Base-by-base conservation (phyloP, 2,329 filamentous ascomycete genomes). In the Aspergillus sp. region DNA sequence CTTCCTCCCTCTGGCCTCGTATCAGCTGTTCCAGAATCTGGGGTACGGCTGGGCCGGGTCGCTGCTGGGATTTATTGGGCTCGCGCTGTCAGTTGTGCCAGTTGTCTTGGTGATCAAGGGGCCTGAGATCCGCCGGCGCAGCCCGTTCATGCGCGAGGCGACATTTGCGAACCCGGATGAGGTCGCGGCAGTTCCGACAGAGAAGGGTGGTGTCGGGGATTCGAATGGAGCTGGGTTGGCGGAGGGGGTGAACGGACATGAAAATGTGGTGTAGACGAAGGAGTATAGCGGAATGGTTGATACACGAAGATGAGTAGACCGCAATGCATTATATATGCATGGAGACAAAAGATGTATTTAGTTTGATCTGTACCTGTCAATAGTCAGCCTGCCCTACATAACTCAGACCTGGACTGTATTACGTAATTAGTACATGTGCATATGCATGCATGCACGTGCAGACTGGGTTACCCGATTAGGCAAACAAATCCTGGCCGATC, bases 1-100 rank as follows among this genome's bases (percentile, higher is more conserved):
- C 0, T 78, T 76, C 10, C 57, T 80, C 11, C 77, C 78, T 0
- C 64, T 79, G 0, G 75, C 73, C 0, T 73, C 74, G 1, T 73
- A 69, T 13, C 54, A 67, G 16, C 59, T 78, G 1, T 78, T 75
- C 42, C 51, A 65, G 3, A 72, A 66, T 1, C 55, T 78, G 6
- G 73, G 73, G 0, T 76, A 70, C 52, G 69, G 70, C 1, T 77
- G 75, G 75, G 76, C 75, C 5, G 70, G 71, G 0, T 72, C 66
- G 0, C 50, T 78, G 25, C 59, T 78, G 1, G 77, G 74, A 0
- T 76, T 77, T 44, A 68, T 78, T 14, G 75, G 71, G 0, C 40
- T 73, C 20, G 69, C 64, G 3, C 53, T 77, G 40, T 72, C 66
- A 3, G 50, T 71, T 31, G 75, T 76, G 2, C 75, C 75, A 0